Conservation (phyloP, 2,329 filamentous ascomycete genomes). For the Aspergillus proliferans region DNA sequence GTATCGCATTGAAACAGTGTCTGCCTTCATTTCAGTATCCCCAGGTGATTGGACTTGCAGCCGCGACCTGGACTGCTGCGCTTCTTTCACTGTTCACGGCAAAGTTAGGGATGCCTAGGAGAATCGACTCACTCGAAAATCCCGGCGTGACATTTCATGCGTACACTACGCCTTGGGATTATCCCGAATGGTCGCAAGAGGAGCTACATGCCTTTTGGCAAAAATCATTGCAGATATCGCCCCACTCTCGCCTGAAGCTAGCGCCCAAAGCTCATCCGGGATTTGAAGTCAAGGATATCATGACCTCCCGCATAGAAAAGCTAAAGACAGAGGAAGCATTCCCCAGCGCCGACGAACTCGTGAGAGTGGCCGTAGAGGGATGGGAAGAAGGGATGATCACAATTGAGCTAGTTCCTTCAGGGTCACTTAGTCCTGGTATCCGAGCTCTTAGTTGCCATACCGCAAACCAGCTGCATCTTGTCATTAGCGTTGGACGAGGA, state of each 20-base stretch:
- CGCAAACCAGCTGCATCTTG: conserved; percentile 20
- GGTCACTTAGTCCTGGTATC: conserved; percentile 28
- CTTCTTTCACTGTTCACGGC: conserved; percentile 44
- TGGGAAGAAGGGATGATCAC: conserved; percentile 28
- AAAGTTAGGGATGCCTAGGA: conserved; percentile 43
- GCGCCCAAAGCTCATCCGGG: conserved; percentile 37
- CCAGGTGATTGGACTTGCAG: conserved; percentile 44
- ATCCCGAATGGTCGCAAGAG: conserved; percentile 46
- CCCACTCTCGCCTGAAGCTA: conserved; percentile 39
- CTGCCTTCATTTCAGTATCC: conserved; percentile 39
- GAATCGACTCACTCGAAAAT: conserved; percentile 29
- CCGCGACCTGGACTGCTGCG: conserved; percentile 48
- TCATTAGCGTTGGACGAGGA: conserved; percentile 26
- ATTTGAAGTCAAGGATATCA: conserved; percentile 38
- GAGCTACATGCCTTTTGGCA: conserved; percentile 46
- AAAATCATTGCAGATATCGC: conserved; percentile 34
- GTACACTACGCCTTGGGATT: conserved; percentile 38
- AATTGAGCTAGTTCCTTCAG: conserved; percentile 30
- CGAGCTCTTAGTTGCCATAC: conserved; percentile 29
- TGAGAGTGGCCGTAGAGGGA: conserved; percentile 27
- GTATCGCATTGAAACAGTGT: conserved; percentile 39
- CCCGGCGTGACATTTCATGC: conserved; percentile 36
- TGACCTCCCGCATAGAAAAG: conserved; percentile 34
- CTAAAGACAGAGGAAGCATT: conserved; percentile 40
- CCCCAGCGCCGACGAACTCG: conserved; percentile 31